These are phyloP conservation scores for Carex littledalei DNA, from an alignment of 176 grass and related monocot species.

Conservation along the genomic window DNA sequence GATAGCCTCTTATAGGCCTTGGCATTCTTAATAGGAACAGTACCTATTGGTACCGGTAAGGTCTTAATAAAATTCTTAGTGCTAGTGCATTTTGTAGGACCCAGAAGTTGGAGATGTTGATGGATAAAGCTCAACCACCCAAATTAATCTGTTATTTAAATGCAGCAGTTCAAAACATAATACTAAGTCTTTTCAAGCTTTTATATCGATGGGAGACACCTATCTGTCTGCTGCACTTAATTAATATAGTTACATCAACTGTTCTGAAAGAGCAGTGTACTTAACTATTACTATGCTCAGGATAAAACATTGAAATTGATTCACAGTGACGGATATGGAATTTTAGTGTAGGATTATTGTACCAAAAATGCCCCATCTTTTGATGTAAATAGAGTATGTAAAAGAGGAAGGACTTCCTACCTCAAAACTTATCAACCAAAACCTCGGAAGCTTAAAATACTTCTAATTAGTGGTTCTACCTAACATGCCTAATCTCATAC, in stretches of 20 bases:
- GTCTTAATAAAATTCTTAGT: not conserved
- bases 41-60: not conserved
- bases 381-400: not conserved
- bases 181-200: not conserved
- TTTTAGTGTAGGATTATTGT: not conserved
- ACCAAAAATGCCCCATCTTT: not conserved
- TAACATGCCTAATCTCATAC: not conserved
- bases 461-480: not conserved
- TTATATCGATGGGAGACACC: slow-evolving; percentile 2
- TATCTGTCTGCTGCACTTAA: not conserved
- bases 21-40: not conserved
- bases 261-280: not conserved
- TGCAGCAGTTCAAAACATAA: not conserved
- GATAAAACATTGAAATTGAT: not conserved
- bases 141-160: not conserved
- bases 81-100: not conserved
- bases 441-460: not conserved
- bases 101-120: slow-evolving; percentile 11
- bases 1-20: not conserved
- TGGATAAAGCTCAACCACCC: not conserved
- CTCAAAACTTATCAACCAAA: not conserved
- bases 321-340: not conserved
- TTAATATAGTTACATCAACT: not conserved
- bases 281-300: not conserved
- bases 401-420: not conserved